Evolutionary conservation across 768 basidiomycete species (phyloP), one percentile per base, ranked within the genome.

Genomic region (Kwoniella dendrophila): DNA sequence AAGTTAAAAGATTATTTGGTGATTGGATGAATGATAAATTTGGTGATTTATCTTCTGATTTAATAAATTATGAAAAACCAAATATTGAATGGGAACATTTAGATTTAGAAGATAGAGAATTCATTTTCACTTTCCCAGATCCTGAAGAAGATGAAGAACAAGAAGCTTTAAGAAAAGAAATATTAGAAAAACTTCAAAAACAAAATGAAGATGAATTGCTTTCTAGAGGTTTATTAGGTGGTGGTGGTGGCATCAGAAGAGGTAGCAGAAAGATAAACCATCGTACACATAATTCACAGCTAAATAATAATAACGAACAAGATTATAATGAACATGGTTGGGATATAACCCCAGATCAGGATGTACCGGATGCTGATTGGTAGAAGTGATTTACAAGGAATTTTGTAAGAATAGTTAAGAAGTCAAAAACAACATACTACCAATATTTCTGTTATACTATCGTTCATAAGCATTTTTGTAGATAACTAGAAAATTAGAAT

Each of bases 1-100:
- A 34, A 22, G 56, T 61, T 16, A 30, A 43, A 22, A 47, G 41
- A 14, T 41, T 64, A 16, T 59, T 73, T 20, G 64, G 63, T 1
- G 49, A 52, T 0, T 78, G 76, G 76, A 71, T 74, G 62, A 56
- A 68, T 26, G 53, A 50, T n/a, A 53, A 67, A 16, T 78, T 68
- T 52, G 72, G 69, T 6, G 68, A 47, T 14, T 32, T 29, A 16
- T 36, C n/a, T n/a, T n/a, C 38, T 12, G 34, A n/a, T 16, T 38
- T 38, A 34, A 62, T 52, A 3, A 49, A 33, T 18, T 73, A 69
- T 64, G 71, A 70, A 55, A 59, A 36, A 40, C 34, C 22, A 11
- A 57, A 27, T 16, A 40, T 56, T 3, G 32, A 36, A 18, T 67
- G 66, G 66, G 41, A 52, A 34, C 20, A 51, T 22, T 36, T 50